A percentile compares a stretch with the other conserved stretches of the same genome.
Conservation (phyloP, 495 filamentous ascomycete genomes). For the Tetracladium setigerum region DNA sequence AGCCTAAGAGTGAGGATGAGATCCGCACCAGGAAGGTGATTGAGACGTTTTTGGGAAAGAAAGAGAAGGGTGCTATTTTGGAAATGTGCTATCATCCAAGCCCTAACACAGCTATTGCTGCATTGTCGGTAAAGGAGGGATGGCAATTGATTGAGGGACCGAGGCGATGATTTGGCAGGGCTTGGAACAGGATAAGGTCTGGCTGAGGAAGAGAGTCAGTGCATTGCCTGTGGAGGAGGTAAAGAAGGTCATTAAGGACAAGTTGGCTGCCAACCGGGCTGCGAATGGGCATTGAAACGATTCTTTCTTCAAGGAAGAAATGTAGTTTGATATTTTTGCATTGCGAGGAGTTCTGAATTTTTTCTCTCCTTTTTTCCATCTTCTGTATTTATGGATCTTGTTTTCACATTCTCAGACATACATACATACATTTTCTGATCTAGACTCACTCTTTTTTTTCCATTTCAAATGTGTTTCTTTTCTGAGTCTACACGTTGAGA, state of each 20-base stretch:
- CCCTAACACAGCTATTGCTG: conserved; percentile 56
- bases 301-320: not conserved
- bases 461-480: too few species aligned
- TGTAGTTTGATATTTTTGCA: too few species aligned
- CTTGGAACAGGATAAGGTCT: conserved; percentile 59
- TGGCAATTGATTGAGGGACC: conserved; percentile 62
- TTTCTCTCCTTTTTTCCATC: too few species aligned
- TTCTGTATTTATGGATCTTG: too few species aligned
- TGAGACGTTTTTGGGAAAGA: conserved; percentile 43
- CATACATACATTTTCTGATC: too few species aligned
- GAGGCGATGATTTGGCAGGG: conserved; percentile 74
- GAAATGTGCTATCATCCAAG: conserved; percentile 77
- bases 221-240: conserved; percentile 42
- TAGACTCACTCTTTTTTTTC: too few species aligned
- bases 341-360: too few species aligned
- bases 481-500: too few species aligned
- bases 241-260: conserved; percentile 25
- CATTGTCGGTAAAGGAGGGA: conserved; percentile 44
- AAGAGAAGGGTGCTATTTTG: conserved; percentile 54
- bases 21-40: conserved; percentile 43
- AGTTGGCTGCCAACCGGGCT: conserved; percentile 2
- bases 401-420: too few species aligned
- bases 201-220: conserved; percentile 33
- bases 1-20: conserved; percentile 54
- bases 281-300: not conserved